Evolutionary conservation across 495 filamentous ascomycete species (phyloP).

Genomic region (Xylaria acuta): DNA sequence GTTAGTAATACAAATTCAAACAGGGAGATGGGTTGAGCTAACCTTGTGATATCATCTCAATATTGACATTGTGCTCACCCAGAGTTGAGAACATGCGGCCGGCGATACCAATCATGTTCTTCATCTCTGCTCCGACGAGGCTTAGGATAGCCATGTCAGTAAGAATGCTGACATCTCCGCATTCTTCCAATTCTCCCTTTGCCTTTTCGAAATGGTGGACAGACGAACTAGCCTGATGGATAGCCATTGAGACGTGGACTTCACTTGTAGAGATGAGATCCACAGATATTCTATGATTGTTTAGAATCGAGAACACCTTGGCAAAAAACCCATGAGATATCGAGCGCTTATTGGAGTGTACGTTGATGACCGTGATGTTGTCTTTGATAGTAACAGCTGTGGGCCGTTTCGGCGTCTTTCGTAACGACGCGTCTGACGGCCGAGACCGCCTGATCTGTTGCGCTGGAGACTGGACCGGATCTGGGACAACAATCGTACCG

Average conservation of each 20-base stretch:
- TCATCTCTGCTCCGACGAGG: slow-evolving; percentile 91
- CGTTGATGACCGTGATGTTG: slow-evolving; percentile 89
- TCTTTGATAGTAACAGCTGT: slow-evolving; percentile 97
- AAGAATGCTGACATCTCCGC: slow-evolving; percentile 84
- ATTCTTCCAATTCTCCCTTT: slow-evolving; percentile 71
- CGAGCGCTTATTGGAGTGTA: slow-evolving; percentile 87
- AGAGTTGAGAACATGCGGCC: slow-evolving; percentile 90
- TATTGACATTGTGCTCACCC: slow-evolving; percentile 86
- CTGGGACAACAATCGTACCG: slow-evolving; percentile 83
- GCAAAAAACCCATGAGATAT: slow-evolving; percentile 91
- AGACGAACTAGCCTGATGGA: slow-evolving; percentile 78
- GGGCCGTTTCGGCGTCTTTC: slow-evolving; percentile 68
- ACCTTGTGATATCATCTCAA: slow-evolving; percentile 99
- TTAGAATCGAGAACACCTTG: slow-evolving; percentile 84
- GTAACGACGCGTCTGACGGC: slow-evolving; percentile 49
- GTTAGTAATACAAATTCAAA: slow-evolving; percentile 30
- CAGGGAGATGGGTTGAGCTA: slow-evolving; percentile 37
- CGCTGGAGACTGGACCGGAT: slow-evolving; percentile 51
- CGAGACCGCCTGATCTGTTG: slow-evolving; percentile 53
- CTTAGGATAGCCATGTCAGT: slow-evolving; percentile 90
- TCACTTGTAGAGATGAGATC: slow-evolving; percentile 94
- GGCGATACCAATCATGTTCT: slow-evolving; percentile 89
- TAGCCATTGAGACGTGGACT: slow-evolving; percentile 93
- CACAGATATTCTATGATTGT: slow-evolving; percentile 78
- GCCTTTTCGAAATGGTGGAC: slow-evolving; percentile 69